These are phyloP conservation scores for Camelina hispida DNA, from an alignment of 345 rosid species.

Conservation along the genomic window DNA sequence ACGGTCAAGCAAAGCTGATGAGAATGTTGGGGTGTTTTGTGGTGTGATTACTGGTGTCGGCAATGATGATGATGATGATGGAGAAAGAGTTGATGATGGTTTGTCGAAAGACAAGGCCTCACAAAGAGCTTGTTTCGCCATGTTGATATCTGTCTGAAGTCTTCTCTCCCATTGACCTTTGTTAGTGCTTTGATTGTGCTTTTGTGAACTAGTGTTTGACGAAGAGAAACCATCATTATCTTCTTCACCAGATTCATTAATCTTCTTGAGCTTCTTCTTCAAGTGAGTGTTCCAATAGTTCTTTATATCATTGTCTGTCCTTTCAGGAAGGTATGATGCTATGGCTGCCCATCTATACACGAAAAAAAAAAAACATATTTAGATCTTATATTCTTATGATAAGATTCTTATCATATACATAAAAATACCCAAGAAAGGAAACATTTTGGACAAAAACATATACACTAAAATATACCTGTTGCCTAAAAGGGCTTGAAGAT, in stretches of 20 bases:
- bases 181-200: conserved; percentile 42
- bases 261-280: conserved; percentile 81
- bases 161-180: conserved; percentile 96
- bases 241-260: conserved; percentile 45
- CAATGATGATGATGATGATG: conserved; percentile 28
- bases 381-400: conserved; percentile 13
- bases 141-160: conserved; percentile 88
- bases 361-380: conserved; percentile 15
- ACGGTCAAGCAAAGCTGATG: conserved; percentile 36
- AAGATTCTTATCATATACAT: not conserved
- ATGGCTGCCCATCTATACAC: conserved; percentile 95
- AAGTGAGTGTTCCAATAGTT: conserved; percentile 96
- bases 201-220: conserved; percentile 37
- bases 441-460: conserved; percentile 10
- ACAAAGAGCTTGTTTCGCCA: conserved; percentile 81
- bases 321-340: conserved; percentile 96
- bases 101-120: conserved; percentile 85
- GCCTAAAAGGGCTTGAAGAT: conserved; percentile 97
- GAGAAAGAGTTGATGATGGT: conserved; percentile 38
- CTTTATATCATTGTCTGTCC: conserved; percentile 96
- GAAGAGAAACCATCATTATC: conserved; percentile 35
- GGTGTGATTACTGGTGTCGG: conserved; percentile 36
- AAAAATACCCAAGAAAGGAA: conserved; percentile 9
- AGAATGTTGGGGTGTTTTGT: conserved; percentile 32
- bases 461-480: conserved; percentile 61